Base-by-base conservation (phyloP, 306 rosid species). In the Urtica urens region DNA sequence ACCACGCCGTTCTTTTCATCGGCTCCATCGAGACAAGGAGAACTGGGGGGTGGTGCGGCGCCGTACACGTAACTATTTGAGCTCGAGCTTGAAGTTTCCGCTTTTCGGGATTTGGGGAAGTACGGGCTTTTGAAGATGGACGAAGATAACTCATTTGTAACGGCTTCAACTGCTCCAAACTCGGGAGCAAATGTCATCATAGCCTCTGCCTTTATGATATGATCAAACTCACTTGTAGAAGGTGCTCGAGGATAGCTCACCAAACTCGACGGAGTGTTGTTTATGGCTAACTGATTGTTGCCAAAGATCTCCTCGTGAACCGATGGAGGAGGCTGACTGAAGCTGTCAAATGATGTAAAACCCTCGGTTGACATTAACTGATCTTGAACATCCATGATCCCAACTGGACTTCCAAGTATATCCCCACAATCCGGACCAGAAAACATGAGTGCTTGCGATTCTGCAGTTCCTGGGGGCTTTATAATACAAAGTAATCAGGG, bases 381-480 rank as follows among this genome's bases (percentile, higher is more conserved):
- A 72, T 81, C 94, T 24, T 86, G 47, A 70, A 63, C 76, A 75
- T 81, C 95, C 67, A 78, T 72, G 52, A 70, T 59, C 65, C 78
- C 97, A 59, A 57, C 93, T 51, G 87, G 82, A 68, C 86, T 90
- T 73, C 78, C 76, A 35, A 68, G 78, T 57, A 79, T 74, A 73
- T 90, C 93, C 23, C 90, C 80, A 55, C 69, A 74, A 51, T 90
- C 87, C 25, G 92, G 78, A 27, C 79, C 86, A 59, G 92, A 70
- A 50, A 84, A 68, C 58, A 77, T 48, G 14, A 84, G 82, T n/a
- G 92, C 74, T 68, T 90, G 97, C 46, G 93, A 71, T 63, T 90
- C 97, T 1, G 92, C 77, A 66, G 94, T 77, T 84, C 97, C 97
- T 66, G 97, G 97, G 75, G 97, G 97, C 97, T 88, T 71, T 61